A percentile compares a stretch with the other conserved stretches of the same genome.
Conservation (phyloP, 2,329 filamentous ascomycete genomes). For the Cordyceps farinosa region DNA sequence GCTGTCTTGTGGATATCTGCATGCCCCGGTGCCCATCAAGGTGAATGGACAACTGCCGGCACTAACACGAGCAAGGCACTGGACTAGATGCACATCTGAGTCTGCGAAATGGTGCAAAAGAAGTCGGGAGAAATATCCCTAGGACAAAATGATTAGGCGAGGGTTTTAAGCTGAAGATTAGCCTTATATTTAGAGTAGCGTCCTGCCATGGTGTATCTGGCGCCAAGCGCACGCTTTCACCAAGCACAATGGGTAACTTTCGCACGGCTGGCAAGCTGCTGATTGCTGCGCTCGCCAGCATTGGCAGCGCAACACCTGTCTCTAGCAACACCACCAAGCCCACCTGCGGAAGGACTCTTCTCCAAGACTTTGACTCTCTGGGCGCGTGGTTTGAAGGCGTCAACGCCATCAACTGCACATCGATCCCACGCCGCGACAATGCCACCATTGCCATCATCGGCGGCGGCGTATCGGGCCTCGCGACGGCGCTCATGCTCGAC, state of each 20-base stretch:
- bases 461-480: slow-evolving; percentile 33
- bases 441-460: slow-evolving; percentile 33
- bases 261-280: background rate
- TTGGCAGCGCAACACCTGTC: slow-evolving; percentile 1
- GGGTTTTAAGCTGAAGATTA: background rate
- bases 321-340: background rate
- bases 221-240: background rate
- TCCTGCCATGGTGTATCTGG: background rate
- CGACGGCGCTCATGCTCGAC: slow-evolving; percentile 34
- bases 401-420: slow-evolving; percentile 31
- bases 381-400: slow-evolving; percentile 40
- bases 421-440: slow-evolving; percentile 21
- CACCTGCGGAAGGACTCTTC: slow-evolving; percentile 3
- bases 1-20: background rate
- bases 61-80: background rate
- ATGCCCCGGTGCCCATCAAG: slow-evolving; percentile 6
- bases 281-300: slow-evolving; percentile 1
- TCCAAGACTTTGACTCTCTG: slow-evolving; percentile 29
- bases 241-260: background rate
- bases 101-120: background rate
- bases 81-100: background rate
- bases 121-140: background rate
- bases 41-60: slow-evolving; percentile 5
- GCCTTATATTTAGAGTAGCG: background rate
- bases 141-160: background rate